These are phyloP conservation scores for Ricinus communis DNA, from an alignment of 345 rosid genomes.

Conservation along the genomic window DNA sequence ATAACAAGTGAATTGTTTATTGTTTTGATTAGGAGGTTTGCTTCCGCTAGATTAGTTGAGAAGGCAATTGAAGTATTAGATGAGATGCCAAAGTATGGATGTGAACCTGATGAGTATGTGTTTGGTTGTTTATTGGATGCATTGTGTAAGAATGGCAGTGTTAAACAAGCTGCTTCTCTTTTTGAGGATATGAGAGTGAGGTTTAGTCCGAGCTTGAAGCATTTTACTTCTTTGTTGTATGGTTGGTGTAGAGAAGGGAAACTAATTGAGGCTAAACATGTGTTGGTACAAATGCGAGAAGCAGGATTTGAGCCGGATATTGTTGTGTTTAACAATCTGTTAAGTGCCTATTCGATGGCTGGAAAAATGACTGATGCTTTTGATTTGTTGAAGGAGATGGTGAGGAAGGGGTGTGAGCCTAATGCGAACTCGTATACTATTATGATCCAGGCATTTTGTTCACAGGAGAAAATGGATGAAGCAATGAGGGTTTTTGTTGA, in stretches of 20 bases:
- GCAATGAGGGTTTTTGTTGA: constrained; percentile 66
- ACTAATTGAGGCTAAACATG: constrained; percentile 81
- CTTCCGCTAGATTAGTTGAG: constrained; percentile 66
- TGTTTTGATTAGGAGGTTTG: constrained; percentile 70
- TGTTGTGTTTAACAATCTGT: constrained; percentile 73
- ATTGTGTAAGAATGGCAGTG: constrained; percentile 72
- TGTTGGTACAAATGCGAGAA: constrained; percentile 82
- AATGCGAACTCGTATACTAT: constrained; percentile 64
- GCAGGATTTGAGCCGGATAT: constrained; percentile 76
- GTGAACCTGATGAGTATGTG: constrained; percentile 68
- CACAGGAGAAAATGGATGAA: constrained; percentile 70
- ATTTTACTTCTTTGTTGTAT: constrained; percentile 68
- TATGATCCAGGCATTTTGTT: constrained; percentile 71
- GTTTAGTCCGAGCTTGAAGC: constrained; percentile 53
- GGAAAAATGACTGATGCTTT: constrained; percentile 75
- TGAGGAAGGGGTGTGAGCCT: constrained; percentile 60
- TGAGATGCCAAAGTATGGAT: constrained; percentile 87
- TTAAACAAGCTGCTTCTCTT: constrained; percentile 80
- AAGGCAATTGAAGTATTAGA: constrained; percentile 89
- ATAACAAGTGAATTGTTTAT: constrained; percentile 70
- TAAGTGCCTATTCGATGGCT: constrained; percentile 59
- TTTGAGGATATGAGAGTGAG: constrained; percentile 71
- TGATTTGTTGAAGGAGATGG: constrained; percentile 80
- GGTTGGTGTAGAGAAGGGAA: constrained; percentile 96
- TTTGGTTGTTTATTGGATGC: constrained; percentile 85